Percentiles rank a stretch among this genome's conserved stretches.
These are phyloP conservation scores for Cardamine chenopodiifolia DNA, from an alignment of 345 rosid genomes.

Conservation along the genomic window DNA sequence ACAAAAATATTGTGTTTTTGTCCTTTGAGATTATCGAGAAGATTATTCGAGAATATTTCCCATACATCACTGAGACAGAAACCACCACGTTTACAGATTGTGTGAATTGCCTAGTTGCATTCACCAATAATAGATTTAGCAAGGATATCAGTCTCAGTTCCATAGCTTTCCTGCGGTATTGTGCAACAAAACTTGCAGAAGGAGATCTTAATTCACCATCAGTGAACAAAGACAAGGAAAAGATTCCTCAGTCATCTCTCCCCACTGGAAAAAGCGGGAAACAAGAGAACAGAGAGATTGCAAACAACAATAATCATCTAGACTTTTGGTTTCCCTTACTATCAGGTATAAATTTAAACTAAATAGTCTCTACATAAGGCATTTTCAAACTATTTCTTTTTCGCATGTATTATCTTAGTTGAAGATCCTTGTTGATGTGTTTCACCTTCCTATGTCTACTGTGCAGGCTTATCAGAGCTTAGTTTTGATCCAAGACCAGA, in stretches of 20 bases:
- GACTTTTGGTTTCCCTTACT: constrained; percentile 96
- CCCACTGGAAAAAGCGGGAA: constrained; percentile 55
- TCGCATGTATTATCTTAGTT: constrained; percentile 17
- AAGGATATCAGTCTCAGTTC: constrained; percentile 93
- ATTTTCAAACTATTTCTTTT: constrained; percentile 1
- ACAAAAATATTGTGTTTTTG: constrained; percentile 89
- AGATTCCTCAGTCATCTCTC: constrained; percentile 58
- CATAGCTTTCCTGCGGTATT: constrained; percentile 87
- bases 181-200: constrained; percentile 96
- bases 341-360: constrained; percentile 63
- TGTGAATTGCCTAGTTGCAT: constrained; percentile 95
- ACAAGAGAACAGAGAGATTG: constrained; percentile 65
- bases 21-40: constrained; percentile 98
- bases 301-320: constrained; percentile 75
- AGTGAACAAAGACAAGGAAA: constrained; percentile 71
- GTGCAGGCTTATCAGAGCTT: constrained; percentile 94
- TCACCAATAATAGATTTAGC: constrained; percentile 93
- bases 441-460: constrained; percentile 12
- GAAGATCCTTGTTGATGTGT: constrained; percentile 30
- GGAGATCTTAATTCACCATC: constrained; percentile 79
- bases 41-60: constrained; percentile 93
- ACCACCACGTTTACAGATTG: constrained; percentile 98
- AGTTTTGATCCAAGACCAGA: constrained; percentile 99
- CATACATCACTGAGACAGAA: constrained; percentile 96
- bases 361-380: constrained; percentile 23